Percentiles rank a stretch among this genome's conserved stretches.
Conservation (phyloP, 352 stramenopile species). For the Phytophthora colocasiae region DNA sequence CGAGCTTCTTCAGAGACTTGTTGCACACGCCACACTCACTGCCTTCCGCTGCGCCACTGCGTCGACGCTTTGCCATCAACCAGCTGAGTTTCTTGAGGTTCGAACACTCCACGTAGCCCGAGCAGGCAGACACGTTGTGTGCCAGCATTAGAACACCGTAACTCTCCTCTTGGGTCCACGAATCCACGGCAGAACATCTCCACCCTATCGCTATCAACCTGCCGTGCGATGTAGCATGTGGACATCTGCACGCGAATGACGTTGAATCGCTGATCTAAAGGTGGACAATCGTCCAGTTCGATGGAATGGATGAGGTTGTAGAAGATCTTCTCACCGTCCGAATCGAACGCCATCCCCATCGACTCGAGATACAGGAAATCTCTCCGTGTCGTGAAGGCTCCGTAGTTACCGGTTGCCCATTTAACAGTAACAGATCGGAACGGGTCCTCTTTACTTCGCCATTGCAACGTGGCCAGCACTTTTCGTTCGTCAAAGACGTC, state of each 20-base stretch:
- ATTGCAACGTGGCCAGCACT: slow-evolving; percentile 43
- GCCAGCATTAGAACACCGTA: slow-evolving; percentile 46
- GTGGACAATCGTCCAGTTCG: slow-evolving; percentile 35
- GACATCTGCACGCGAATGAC: slow-evolving; percentile 50
- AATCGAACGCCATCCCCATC: slow-evolving; percentile 46
- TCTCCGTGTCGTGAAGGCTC: slow-evolving; percentile 37
- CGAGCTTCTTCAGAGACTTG: slow-evolving; percentile 38
- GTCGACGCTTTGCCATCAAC: slow-evolving; percentile 43
- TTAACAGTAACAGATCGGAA: slow-evolving; percentile 54
- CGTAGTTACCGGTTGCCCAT: slow-evolving; percentile 38
- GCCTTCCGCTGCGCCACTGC: slow-evolving; percentile 8
- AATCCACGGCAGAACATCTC: slow-evolving; percentile 63
- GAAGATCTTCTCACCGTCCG: slow-evolving; percentile 39
- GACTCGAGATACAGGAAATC: slow-evolving; percentile 53
- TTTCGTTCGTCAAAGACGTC: slow-evolving; percentile 44
- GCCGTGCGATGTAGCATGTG: slow-evolving; percentile 55
- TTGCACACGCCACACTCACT: slow-evolving; percentile 34
- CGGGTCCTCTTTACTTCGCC: slow-evolving; percentile 43
- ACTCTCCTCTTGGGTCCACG: slow-evolving; percentile 43
- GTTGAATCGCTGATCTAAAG: slow-evolving; percentile 27
- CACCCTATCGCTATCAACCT: slow-evolving; percentile 35
- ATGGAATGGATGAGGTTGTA: slow-evolving; percentile 55
- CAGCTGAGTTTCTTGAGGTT: slow-evolving; percentile 69
- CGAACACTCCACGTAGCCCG: slow-evolving; percentile 45
- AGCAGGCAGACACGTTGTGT: slow-evolving; percentile 37